A percentile compares a stretch with the other conserved stretches of the same genome.
Evolutionary conservation across 225 moss, liverwort and hornwort genomes (phyloP).

Genomic region (Pleurozium schreberi): DNA sequence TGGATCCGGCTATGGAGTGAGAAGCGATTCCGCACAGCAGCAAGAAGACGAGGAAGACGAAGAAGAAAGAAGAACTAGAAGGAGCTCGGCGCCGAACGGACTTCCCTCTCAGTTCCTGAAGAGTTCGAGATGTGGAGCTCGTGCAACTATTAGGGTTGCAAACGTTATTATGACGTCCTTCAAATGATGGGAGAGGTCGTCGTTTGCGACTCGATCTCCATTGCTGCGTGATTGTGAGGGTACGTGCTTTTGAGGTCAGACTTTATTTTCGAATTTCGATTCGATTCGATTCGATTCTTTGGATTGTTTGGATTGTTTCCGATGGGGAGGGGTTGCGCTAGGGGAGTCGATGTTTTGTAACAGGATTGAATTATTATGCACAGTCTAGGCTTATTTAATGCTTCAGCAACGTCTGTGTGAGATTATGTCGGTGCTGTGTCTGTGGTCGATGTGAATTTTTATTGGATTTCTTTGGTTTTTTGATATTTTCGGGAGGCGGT

Average conservation of each 20-base stretch:
- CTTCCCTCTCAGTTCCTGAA: not conserved
- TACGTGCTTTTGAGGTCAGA: not conserved
- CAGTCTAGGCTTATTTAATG: not conserved
- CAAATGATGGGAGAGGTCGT: not conserved
- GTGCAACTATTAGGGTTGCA: not conserved
- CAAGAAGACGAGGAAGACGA: not conserved
- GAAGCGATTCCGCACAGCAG: not conserved
- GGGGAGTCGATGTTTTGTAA: not conserved
- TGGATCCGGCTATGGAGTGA: not conserved
- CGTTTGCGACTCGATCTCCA: not conserved
- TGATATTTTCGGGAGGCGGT: not conserved
- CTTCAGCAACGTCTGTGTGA: not conserved
- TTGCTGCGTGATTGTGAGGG: not conserved
- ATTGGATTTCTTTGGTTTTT: not conserved
- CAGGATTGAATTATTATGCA: not conserved
- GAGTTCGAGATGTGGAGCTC: not conserved
- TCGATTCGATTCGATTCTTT: not conserved
- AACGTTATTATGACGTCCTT: not conserved
- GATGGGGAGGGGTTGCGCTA: not conserved
- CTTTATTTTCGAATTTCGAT: not conserved
- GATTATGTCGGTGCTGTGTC: not conserved
- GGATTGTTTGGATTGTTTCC: not conserved
- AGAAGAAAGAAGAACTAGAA: not conserved
- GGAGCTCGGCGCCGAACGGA: not conserved
- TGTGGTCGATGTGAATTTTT: not conserved